Base-by-base conservation (phyloP, 2,329 filamentous ascomycete genomes). In the Colletotrichum horii region DNA sequence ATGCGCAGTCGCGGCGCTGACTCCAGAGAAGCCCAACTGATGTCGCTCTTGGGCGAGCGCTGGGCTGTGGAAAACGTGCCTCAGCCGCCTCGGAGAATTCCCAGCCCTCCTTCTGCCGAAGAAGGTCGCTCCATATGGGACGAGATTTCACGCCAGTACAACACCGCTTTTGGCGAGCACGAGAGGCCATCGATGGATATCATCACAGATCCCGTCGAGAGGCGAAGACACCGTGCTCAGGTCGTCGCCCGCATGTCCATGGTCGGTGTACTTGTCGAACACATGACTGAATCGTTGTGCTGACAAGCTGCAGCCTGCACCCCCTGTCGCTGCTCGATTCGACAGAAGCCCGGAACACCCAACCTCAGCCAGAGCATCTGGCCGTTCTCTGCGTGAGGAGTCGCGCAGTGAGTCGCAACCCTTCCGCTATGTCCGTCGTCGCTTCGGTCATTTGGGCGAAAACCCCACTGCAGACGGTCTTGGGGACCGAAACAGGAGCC, bases 401-500 rank as follows among this genome's bases (percentile, higher is more conserved):
- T 26, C 69, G 32, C 62, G 38, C 14, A 9, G 30, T n/a, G 30
- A n/a, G 12, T 56, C 52, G 34, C 34, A 56, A 28, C 32, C 34
- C 4, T 38, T 52, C 11, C 56, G 36, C 19, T 26, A 56, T 48
- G 69, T 26, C 22, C 66, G 36, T 22, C 30, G 48, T 60, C 30
- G 16, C 62, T 43, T 34, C 38, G 74, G 70, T 22, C 70, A 73
- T 30, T 15, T 61, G n/a, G 71, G 22, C 7, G 73, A 75, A 19
- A 32, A 38, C 7, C 24, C 73, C 24, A 70, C 58, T 64, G 75
- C 94, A 2, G 93, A 97, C 83, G 95, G 95, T 6, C 89, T 98
- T 19, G 96, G 95, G 48, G 95, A 98, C 84, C 94, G 96, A 74
- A 91, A 95, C 77, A 92, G 95, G 79, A 98, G 95, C 83, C 86